Conservation (phyloP, 2,329 filamentous ascomycete species). For the Cercospora brassicicola region DNA sequence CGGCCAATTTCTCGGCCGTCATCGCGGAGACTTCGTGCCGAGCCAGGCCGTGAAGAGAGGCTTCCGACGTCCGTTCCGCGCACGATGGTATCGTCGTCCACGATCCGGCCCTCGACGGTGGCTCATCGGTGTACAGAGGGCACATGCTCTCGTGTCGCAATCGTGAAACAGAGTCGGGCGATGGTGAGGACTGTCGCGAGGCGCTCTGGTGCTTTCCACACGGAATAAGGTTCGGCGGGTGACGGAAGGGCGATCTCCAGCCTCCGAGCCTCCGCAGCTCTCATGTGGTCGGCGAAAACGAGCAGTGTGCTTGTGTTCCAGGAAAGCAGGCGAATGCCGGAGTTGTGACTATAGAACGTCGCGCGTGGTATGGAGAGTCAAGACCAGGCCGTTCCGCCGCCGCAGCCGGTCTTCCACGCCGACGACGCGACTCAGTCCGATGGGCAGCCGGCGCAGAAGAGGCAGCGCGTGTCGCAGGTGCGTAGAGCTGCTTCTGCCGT, state of each 20-base stretch:
- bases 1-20: background rate
- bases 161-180: background rate
- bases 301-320: background rate
- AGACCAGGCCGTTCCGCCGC: background rate
- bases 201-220: background rate
- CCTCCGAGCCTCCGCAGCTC: background rate
- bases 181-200: background rate
- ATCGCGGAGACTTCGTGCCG: background rate
- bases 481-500: background rate
- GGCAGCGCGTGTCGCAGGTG: slow-evolving; percentile 27
- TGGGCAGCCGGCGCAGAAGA: slow-evolving; percentile 17
- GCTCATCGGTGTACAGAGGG: background rate
- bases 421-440: slow-evolving; percentile 7
- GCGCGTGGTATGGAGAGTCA: slow-evolving; percentile 1
- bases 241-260: background rate
- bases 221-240: background rate
- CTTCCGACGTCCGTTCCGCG: background rate
- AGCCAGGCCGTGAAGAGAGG: background rate
- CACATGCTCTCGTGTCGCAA: background rate
- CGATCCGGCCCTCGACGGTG: background rate
- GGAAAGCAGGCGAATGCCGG: background rate
- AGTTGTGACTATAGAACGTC: background rate
- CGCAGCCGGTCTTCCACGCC: slow-evolving; percentile 5
- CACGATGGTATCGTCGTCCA: background rate
- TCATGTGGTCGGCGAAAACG: background rate